Evolutionary conservation across 371 early-diverging fungal genomes (phyloP), one percentile per base, ranked within the genome.

Genomic region (Nosema muscidifuracis): DNA sequence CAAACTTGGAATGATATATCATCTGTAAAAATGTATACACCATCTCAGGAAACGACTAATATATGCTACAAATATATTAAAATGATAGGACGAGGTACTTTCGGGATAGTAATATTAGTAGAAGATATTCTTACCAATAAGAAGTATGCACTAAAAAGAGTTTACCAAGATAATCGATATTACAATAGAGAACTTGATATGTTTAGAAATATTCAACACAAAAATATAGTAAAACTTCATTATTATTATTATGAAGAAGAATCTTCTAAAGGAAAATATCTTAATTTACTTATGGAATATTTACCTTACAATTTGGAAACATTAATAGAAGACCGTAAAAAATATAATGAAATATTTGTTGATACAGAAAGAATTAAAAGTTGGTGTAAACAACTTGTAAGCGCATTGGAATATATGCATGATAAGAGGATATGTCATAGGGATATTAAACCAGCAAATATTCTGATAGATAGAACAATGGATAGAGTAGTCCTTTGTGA

Each of bases 401-500:
- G 83, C 10, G 89, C 77, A 26, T 16, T 81, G 20, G 47, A 55
- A 33, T 78, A 80, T 73, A 60, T 83, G 28, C 88, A 88, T 74
- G 28, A 26, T 13, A 66, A 73, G 28, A 86, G 87, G 33, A 80
- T 88, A 12, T 67, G 84, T 16, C 88, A 83, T 68, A 83, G 91
- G 53, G 83, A 83, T 47, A 77, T 83, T n/a, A 83, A 89, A 67
- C 88, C 88, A 56, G 88, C 88, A 72, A 89, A 89, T 67, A 84
- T 89, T 69, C 78, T 89, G 56, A 69, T 89, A n/a, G 20, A 13
- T n/a, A 4, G 4, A n/a, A 12, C 18, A 12, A 4, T 47, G n/a
- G 20, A 47, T 84, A 47, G n/a, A 20, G 4, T 47, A 12, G 47
- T 47, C n/a, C 87, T 97, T 71, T 94, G 96, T 83, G 98, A 97